phyloP scores from a whole-genome alignment of 352 stramenopile species.

The Phytophthora pini region DNA sequence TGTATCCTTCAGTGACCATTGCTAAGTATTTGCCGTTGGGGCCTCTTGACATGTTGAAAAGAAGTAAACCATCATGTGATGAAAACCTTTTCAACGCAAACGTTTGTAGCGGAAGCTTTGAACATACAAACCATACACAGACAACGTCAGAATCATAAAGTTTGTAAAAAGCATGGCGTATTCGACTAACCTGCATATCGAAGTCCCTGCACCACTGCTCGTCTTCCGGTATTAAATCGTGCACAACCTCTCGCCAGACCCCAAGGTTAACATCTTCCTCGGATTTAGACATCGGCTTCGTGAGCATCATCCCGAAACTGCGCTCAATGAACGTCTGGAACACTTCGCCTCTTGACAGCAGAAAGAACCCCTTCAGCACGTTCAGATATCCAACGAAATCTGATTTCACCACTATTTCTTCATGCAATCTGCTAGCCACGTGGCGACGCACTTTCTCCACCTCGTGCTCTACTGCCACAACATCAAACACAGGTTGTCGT shows the following conservation, averaged over 20 bases:
- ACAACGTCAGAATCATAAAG: slow-evolving; percentile 2
- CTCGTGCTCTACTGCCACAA: slow-evolving; percentile 52
- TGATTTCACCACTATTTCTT: slow-evolving; percentile 71
- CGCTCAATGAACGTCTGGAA: slow-evolving; percentile 80
- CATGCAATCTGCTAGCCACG: slow-evolving; percentile 62
- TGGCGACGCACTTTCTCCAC: slow-evolving; percentile 63
- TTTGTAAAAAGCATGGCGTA: neutral
- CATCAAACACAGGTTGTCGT: slow-evolving; percentile 50
- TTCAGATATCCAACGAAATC: slow-evolving; percentile 67
- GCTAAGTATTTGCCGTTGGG: slow-evolving; percentile 41
- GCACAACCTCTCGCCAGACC: slow-evolving; percentile 62
- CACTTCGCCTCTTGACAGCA: slow-evolving; percentile 70
- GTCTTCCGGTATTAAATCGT: slow-evolving; percentile 55
- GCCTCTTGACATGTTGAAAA: slow-evolving; percentile 33
- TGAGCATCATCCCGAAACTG: slow-evolving; percentile 59
- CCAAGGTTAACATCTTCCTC: slow-evolving; percentile 73
- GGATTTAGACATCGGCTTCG: slow-evolving; percentile 54
- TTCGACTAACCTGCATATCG: slow-evolving; percentile 45
- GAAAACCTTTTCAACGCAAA: slow-evolving; percentile 59
- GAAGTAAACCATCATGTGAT: slow-evolving; percentile 35
- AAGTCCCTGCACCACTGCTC: slow-evolving; percentile 50
- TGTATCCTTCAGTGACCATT: slow-evolving; percentile 11
- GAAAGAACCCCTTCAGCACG: slow-evolving; percentile 71
- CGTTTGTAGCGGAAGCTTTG: slow-evolving; percentile 61
- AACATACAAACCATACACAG: slow-evolving; percentile 2